Evolutionary conservation across 345 rosid genomes (phyloP).

Genomic region (Salix udensis): DNA sequence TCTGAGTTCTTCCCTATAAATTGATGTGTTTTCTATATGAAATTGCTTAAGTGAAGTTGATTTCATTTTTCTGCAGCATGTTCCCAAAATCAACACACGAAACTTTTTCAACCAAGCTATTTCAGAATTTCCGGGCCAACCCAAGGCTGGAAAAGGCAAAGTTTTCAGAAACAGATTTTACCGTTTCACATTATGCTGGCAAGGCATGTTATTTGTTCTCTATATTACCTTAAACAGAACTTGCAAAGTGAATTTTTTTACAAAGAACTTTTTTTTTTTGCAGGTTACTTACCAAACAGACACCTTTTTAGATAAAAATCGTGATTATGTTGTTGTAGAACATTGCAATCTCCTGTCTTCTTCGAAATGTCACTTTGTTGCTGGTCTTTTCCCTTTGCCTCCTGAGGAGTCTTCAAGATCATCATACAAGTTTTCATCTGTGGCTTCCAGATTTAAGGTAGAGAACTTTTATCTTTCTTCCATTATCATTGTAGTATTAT

Average conservation of each 20-base stretch:
- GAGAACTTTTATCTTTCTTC: neutral
- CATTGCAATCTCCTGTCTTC: slow-evolving; percentile 89
- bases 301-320: slow-evolving; percentile 87
- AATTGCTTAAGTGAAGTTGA: slow-evolving; percentile 32
- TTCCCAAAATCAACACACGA: slow-evolving; percentile 91
- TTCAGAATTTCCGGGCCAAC: slow-evolving; percentile 62
- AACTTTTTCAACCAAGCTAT: slow-evolving; percentile 81
- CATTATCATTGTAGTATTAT: neutral
- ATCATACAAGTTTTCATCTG: slow-evolving; percentile 96
- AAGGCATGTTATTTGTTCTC: slow-evolving; percentile 53
- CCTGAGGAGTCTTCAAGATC: slow-evolving; percentile 79
- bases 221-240: slow-evolving; percentile 10
- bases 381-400: slow-evolving; percentile 67
- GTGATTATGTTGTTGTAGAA: slow-evolving; percentile 91
- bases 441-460: slow-evolving; percentile 92
- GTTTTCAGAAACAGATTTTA: slow-evolving; percentile 93
- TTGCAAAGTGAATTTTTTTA: neutral
- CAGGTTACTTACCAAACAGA: slow-evolving; percentile 92
- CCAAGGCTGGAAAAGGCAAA: slow-evolving; percentile 81
- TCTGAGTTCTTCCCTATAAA: slow-evolving; percentile 29
- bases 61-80: slow-evolving; percentile 69
- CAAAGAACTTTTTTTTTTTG: slow-evolving; percentile 23
- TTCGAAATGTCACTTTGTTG: slow-evolving; percentile 73
- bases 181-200: slow-evolving; percentile 95
- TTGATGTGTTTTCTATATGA: slow-evolving; percentile 29